Base-by-base conservation (phyloP, 2,329 filamentous ascomycete species). In the Thyridium curvatum region DNA sequence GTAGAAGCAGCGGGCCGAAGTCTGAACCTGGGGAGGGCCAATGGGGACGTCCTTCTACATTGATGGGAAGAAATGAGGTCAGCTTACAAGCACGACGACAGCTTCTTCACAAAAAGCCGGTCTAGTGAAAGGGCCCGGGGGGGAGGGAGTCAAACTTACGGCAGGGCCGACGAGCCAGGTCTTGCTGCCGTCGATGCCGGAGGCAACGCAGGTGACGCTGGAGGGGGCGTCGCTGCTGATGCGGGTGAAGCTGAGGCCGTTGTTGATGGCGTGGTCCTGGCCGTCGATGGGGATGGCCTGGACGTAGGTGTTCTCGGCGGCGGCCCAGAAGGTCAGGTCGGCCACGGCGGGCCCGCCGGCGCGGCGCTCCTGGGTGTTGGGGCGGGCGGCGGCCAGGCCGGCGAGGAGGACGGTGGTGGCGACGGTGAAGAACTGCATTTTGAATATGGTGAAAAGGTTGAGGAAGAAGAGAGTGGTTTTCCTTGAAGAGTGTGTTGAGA, bases 1-100 rank as follows among this genome's bases (percentile, higher is more conserved):
- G 32, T 16, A 17, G 21, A 15, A 18, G 40, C 44, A 46, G 15
- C 14, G 32, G 8, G 38, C 44, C 16, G 28, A 32, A 9, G 35
- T 35, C 38, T 47, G 45, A 29, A 28, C 36, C 45, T 47, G 42
- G 13, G 45, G 45, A 13, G 45, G 42, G 12, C 45, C 45, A 12
- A 47, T 45, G 8, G 38, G 39, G 14, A 46, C 42, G 29, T 38
- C 16, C 29, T 38, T n/a, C 29, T 34, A 26, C 10, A 10, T 26
- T n/a, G 6, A 26, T 26, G 21, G 17, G 33, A n/a, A n/a, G 21
- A 26, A 26, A 26, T 10, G 21, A 6, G 21, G 21, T 26, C 21
- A 26, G 21, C 21, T 26, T 26, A 26, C 21, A 26, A 10, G 6
- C 10, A 26, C 21, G 21, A 26, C n/a, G n/a, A n/a, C n/a, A n/a